phyloP scores from a whole-genome alignment of 2,329 filamentous ascomycete genomes.

The Alternaria sp. region DNA sequence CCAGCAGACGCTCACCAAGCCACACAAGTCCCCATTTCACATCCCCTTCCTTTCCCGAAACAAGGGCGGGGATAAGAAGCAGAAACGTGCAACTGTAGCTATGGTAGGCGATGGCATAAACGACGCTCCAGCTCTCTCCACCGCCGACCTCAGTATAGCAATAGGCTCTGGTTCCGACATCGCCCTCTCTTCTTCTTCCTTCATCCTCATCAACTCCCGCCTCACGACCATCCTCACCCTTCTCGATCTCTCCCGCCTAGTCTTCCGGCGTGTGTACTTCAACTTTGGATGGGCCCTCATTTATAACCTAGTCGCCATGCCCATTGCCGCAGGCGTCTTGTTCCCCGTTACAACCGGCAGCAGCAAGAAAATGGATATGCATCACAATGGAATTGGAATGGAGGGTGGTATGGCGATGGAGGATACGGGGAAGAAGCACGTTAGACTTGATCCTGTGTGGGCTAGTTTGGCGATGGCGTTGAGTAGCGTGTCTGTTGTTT shows the following conservation, averaged over 20 bases:
- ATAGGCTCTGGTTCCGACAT: conserved; percentile 84
- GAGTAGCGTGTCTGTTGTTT: conserved; percentile 88
- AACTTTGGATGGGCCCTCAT: conserved; percentile 88
- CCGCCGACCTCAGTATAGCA: conserved; percentile 83
- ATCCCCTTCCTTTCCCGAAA: conserved; percentile 25
- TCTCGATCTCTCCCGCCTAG: conserved; percentile 72
- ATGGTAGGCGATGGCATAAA: conserved; percentile 92
- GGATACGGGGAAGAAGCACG: conserved; percentile 58
- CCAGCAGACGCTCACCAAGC: conserved; percentile 47
- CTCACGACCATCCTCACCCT: conserved; percentile 76
- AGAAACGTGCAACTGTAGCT: conserved; percentile 67
- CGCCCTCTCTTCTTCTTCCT: conserved; percentile 80
- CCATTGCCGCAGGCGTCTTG: conserved; percentile 80
- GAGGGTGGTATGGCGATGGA: conserved; percentile 51
- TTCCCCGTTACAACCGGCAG: conserved; percentile 65
- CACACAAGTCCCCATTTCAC: conserved; percentile 24
- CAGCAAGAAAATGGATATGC: conserved; percentile 57
- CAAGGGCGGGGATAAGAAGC: background rate
- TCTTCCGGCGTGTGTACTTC: conserved; percentile 80
- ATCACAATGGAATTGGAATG: conserved; percentile 43
- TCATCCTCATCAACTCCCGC: conserved; percentile 78
- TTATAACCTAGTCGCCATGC: conserved; percentile 81
- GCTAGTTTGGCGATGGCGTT: conserved; percentile 90
- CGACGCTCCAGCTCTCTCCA: conserved; percentile 80
- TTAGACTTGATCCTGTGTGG: conserved; percentile 81